These are phyloP conservation scores for Carex sylvatica DNA, from an alignment of 202 grass and related monocot genomes.

Conservation along the genomic window DNA sequence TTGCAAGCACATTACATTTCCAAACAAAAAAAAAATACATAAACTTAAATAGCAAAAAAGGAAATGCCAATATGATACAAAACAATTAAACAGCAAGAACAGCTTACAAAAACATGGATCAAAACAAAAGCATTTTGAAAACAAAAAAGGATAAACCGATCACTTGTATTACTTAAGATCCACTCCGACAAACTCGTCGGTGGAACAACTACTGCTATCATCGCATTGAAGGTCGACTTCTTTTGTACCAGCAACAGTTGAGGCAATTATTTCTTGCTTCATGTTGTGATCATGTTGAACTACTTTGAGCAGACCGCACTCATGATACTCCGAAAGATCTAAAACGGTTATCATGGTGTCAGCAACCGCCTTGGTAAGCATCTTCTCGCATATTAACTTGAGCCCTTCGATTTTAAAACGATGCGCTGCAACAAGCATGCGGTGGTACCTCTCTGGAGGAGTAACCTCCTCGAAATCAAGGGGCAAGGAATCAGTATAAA, in stretches of 20 bases:
- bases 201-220: background rate
- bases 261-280: background rate
- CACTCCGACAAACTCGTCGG: background rate
- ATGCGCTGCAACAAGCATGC: conserved; percentile 14
- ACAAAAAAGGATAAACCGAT: background rate
- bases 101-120: background rate
- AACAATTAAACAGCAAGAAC: background rate
- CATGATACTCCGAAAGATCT: conserved; percentile 11
- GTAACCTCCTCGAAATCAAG: background rate
- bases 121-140: background rate
- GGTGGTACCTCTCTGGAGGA: background rate
- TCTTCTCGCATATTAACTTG: conserved; percentile 19
- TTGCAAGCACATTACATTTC: background rate
- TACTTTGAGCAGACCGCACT: background rate
- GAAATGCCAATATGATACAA: background rate
- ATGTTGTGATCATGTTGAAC: background rate
- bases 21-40: background rate
- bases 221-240: background rate
- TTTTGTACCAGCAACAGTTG: background rate
- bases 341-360: conserved; percentile 14
- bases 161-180: background rate
- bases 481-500: conserved; percentile 19
- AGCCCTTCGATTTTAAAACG: conserved; percentile 11
- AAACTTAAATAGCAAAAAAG: background rate
- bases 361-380: background rate